Base-by-base conservation (phyloP, 371 early-diverging fungal genomes). In the Catenaria anguillulae region DNA sequence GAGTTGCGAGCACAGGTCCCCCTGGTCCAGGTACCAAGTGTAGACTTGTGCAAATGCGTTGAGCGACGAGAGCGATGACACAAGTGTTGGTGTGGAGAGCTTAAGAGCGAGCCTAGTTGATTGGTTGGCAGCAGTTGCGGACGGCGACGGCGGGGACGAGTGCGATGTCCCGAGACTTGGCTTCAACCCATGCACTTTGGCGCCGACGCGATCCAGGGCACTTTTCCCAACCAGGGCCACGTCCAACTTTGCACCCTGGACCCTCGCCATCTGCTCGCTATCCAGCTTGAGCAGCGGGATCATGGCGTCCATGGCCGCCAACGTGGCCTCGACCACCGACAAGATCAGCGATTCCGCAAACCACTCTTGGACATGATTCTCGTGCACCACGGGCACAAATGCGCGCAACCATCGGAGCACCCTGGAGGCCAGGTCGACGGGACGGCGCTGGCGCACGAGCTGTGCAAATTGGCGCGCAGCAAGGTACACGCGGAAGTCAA, bases 401-500 rank as follows among this genome's bases (percentile, higher is more conserved):
- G 75, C 73, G 2, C 82, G 77, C 60, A 89, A 83, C 64, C 89
- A 92, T 0, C 76, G 56, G 66, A 86, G 80, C 0, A 88, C 86
- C 12, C 90, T 72, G 6, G 72, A 71, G 55, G 84, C 84, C 21
- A 86, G 77, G 56, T 86, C 88, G 19, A 80, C 72, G 17, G 85
- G 80, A 17, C 81, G 77, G 17, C 78, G 79, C 60, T 87, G 65
- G 37, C 80, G 79, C 31, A 88, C 70, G 23, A 93, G 69, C 68
- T 94, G 73, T 46, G 79, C 80, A 33, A 83, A 80, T 67, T 95
- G 97, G 31, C 93, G 74, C 19, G 87, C 89, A 71, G 94, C 93
- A 8, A 97, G 74, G 68, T 95, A 97, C 56, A 87, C 81, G 56
- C 93, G 82, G 62, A 95, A 93, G 71, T 97, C 97, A 70, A 93